Evolutionary conservation across 305 asterid species (phyloP).

Genomic region (Caryopteris hybrid): DNA sequence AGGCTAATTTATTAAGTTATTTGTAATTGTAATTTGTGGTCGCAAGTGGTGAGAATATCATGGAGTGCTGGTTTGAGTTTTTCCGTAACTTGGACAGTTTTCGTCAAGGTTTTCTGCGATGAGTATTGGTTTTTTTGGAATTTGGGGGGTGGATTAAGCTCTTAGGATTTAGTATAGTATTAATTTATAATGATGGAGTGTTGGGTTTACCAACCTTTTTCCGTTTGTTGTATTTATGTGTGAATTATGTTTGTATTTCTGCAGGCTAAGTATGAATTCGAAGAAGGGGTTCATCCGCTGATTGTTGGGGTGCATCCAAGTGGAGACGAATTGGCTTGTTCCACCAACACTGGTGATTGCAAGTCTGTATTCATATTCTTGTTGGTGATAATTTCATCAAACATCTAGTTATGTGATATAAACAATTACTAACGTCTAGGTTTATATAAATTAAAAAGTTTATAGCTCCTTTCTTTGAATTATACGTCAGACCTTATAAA

Average conservation of each 20-base stretch:
- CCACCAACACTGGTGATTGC: slow-evolving; percentile 86
- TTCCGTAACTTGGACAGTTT: not conserved
- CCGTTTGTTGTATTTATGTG: slow-evolving; percentile 10
- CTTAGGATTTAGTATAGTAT: not conserved
- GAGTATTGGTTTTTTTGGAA: not conserved
- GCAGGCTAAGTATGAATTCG: slow-evolving; percentile 65
- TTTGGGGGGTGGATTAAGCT: not conserved
- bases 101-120: not conserved
- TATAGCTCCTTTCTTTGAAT: not conserved
- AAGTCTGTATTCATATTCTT: slow-evolving; percentile 41
- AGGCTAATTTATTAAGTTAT: not conserved
- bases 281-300: slow-evolving; percentile 63
- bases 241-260: not conserved
- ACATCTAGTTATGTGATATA: not conserved
- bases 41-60: not conserved
- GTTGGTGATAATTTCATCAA: not conserved
- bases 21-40: not conserved
- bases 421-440: not conserved
- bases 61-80: not conserved
- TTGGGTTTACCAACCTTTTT: too few relatives aligned
- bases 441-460: not conserved
- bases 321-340: slow-evolving; percentile 85
- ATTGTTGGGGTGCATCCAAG: slow-evolving; percentile 72
- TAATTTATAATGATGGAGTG: too few relatives aligned
- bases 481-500: not conserved